Conservation (phyloP, 2,329 filamentous ascomycete genomes). For the Sarocladium strictum region DNA sequence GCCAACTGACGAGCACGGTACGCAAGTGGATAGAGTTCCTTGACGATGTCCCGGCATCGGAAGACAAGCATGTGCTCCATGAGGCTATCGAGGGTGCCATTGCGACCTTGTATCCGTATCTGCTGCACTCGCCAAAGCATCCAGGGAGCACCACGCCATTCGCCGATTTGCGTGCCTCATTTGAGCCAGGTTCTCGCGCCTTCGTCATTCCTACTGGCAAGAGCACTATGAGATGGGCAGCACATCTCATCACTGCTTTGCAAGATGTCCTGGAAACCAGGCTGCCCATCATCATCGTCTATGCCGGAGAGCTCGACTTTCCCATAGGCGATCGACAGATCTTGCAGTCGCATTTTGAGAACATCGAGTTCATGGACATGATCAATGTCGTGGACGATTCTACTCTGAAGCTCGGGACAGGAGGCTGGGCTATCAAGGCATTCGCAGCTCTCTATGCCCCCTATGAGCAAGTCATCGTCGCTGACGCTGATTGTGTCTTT, state of each 20-base stretch:
- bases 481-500: slow-evolving; percentile 34
- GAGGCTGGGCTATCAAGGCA: slow-evolving; percentile 35
- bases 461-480: slow-evolving; percentile 31
- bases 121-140: slow-evolving; percentile 13
- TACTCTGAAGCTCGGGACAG: slow-evolving; percentile 21
- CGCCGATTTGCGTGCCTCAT: slow-evolving; percentile 14
- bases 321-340: slow-evolving; percentile 16
- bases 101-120: slow-evolving; percentile 20
- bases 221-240: slow-evolving; percentile 25
- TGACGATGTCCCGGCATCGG: background rate
- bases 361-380: slow-evolving; percentile 27
- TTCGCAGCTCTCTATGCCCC: slow-evolving; percentile 31
- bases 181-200: slow-evolving; percentile 19
- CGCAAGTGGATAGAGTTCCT: slow-evolving; percentile 15
- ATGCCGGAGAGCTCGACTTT: slow-evolving; percentile 29
- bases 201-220: slow-evolving; percentile 29
- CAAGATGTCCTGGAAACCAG: slow-evolving; percentile 21
- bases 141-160: slow-evolving; percentile 13
- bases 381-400: slow-evolving; percentile 26
- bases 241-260: slow-evolving; percentile 27
- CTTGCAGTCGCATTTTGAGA: slow-evolving; percentile 11
- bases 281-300: slow-evolving; percentile 30
- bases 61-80: slow-evolving; percentile 11
- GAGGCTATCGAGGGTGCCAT: slow-evolving; percentile 9
- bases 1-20: slow-evolving; percentile 20